Evolutionary conservation across 108 stramenopile species (phyloP), one percentile per base, ranked within the genome.

Genomic region (Cylindrotheca fusiformis): DNA sequence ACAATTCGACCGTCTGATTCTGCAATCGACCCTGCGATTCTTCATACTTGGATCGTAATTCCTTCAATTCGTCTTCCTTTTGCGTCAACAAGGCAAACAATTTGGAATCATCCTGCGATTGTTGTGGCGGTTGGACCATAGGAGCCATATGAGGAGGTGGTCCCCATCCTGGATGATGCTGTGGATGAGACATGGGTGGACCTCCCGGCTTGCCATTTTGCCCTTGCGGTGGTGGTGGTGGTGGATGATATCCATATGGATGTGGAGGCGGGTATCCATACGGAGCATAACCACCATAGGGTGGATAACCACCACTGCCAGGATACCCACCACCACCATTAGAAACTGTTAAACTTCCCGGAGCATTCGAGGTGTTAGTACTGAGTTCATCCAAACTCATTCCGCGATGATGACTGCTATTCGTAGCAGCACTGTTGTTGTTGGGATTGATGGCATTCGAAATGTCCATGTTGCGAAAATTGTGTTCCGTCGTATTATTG

Each of bases 31-130:
- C 28, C 36, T 72, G 56, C 12, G 54, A 27, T 32, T 46, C 63
- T 50, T 58, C 30, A 1, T 56, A 55, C 17, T 55, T 33, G 5
- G 48, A 5, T 27, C 71, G 59, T 10, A 64, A 29, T 50, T 58
- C 25, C 28, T 47, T 36, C 28, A 72, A 24, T 59, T 72, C 71
- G 3, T 72, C 51, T 28, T 72, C 71, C 54, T 59, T 64, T 33
- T 72, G 61, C 26, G 30, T 36, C 44, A 72, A 45, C 31, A 72
- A 3, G 5, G 25, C 46, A 22, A 59, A 41, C 22, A 69, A 29
- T 21, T 33, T 26, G 32, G 51, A 30, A 21, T 57, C 21, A 36
- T 49, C 41, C 19, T 49, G 20, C 14, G 54, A 52, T 12, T 48
- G 21, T 24, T 27, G 21, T 17, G 33, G 33, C n/a, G 48, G 27